phyloP scores from a whole-genome alignment of 2,329 filamentous ascomycete species.

The Lasiodiplodia sp. region DNA sequence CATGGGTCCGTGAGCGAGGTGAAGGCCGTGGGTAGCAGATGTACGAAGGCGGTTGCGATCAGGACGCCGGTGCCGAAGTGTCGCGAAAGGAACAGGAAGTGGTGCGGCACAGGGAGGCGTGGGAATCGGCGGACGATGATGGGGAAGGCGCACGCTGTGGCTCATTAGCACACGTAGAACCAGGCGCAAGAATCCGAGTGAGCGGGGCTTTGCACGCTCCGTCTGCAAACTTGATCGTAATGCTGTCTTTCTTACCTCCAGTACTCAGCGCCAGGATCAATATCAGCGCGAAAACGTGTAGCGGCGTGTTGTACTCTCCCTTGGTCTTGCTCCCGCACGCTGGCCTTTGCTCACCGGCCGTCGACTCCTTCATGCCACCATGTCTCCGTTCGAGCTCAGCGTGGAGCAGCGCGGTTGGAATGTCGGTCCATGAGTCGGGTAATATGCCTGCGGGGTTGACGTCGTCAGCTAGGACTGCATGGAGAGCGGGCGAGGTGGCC shows the following conservation, averaged over 20 bases:
- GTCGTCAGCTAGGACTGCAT: constrained; percentile 4
- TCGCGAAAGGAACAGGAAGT: constrained; percentile 49
- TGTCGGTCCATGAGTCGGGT: constrained; percentile 44
- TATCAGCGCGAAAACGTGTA: constrained; percentile 65
- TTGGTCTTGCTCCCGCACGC: constrained; percentile 58
- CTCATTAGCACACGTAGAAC: neutral
- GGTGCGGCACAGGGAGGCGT: constrained; percentile 46
- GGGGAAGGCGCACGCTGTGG: constrained; percentile 49
- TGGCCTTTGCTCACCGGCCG: constrained; percentile 48
- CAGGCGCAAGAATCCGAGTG: neutral
- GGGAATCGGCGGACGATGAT: constrained; percentile 50
- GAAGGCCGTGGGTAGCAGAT: constrained; percentile 51
- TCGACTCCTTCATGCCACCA: constrained; percentile 55
- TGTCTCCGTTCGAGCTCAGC: constrained; percentile 52
- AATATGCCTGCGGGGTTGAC: constrained; percentile 19
- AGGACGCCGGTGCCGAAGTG: constrained; percentile 52
- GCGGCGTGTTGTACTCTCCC: constrained; percentile 61
- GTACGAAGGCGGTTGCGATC: constrained; percentile 51
- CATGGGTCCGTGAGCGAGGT: constrained; percentile 50
- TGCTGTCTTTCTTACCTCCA: constrained; percentile 49
- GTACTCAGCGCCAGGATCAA: constrained; percentile 65
- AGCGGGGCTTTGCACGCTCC: neutral
- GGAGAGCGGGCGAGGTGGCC: neutral
- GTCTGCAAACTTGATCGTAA: too few species aligned
- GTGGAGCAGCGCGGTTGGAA: constrained; percentile 54